Evolutionary conservation across 2,329 filamentous ascomycete species (phyloP).

Genomic region (Hypomyces rosellus): DNA sequence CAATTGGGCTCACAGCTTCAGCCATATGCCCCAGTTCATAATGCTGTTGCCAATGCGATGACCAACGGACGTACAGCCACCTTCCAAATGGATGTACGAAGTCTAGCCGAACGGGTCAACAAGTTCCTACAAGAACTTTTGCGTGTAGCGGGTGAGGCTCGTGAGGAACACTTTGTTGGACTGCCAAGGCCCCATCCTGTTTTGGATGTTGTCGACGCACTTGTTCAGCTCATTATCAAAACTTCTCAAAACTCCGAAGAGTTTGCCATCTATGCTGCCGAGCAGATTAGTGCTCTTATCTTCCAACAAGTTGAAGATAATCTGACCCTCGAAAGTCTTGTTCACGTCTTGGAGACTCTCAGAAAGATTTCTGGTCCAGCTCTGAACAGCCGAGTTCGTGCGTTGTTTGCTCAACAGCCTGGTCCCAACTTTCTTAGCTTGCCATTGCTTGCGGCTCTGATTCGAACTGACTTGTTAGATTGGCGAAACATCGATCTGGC

Average conservation of each 20-base stretch:
- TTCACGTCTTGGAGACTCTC: slow-evolving; percentile 55
- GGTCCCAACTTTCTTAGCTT: slow-evolving; percentile 51
- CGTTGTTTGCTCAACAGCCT: slow-evolving; percentile 51
- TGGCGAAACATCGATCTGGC: slow-evolving; percentile 63
- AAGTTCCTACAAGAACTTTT: slow-evolving; percentile 54
- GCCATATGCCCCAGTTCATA: slow-evolving; percentile 50
- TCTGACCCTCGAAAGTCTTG: slow-evolving; percentile 54
- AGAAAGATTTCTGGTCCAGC: slow-evolving; percentile 52
- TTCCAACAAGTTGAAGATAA: slow-evolving; percentile 50
- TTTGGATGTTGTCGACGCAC: slow-evolving; percentile 55
- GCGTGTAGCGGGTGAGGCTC: slow-evolving; percentile 44
- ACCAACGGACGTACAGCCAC: slow-evolving; percentile 45
- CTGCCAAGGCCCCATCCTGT: slow-evolving; percentile 53
- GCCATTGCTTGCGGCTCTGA: slow-evolving; percentile 50
- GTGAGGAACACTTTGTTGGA: slow-evolving; percentile 54
- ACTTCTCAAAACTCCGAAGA: slow-evolving; percentile 56
- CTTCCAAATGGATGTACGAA: slow-evolving; percentile 46
- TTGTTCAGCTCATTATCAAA: slow-evolving; percentile 58
- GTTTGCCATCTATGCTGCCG: slow-evolving; percentile 51
- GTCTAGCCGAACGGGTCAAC: slow-evolving; percentile 48
- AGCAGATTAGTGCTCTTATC: slow-evolving; percentile 52
- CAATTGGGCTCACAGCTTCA: slow-evolving; percentile 48
- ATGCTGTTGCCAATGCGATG: slow-evolving; percentile 26
- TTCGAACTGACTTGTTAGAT: slow-evolving; percentile 55
- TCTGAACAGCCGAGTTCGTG: slow-evolving; percentile 48